These are phyloP conservation scores for Glebionis coronaria DNA, from an alignment of 129 eudicot genomes.

Conservation along the genomic window DNA sequence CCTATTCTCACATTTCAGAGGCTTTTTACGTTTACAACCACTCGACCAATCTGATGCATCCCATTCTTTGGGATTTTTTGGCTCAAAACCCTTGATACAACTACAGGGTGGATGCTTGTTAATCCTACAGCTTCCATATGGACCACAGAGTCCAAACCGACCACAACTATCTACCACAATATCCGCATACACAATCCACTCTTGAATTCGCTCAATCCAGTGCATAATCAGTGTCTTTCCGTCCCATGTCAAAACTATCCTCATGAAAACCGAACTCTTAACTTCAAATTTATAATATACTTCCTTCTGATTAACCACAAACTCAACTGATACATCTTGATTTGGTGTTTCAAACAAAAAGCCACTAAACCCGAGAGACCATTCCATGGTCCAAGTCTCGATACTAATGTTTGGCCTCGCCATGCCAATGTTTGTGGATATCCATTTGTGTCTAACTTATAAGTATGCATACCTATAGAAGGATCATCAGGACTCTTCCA, in stretches of 20 bases:
- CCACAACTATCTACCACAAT: neutral
- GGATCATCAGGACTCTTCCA: constrained; percentile 40
- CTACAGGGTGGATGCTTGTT: constrained; percentile 12
- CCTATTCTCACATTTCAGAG: constrained; percentile 29
- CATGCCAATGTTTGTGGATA: constrained; percentile 23
- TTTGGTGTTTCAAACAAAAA: neutral
- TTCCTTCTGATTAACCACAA: constrained; percentile 26
- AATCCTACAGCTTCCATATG: constrained; percentile 15
- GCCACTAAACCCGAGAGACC: constrained; percentile 36
- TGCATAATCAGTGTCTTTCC: neutral
- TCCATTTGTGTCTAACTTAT: constrained; percentile 24
- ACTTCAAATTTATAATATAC: constrained; percentile 21
- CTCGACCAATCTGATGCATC: constrained; percentile 42
- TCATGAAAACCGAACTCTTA: neutral
- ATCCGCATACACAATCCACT: constrained; percentile 9
- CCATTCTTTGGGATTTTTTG: constrained; percentile 30
- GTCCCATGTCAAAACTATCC: neutral
- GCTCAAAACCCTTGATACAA: constrained; percentile 26
- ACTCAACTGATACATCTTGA: neutral
- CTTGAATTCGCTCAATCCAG: constrained; percentile 11
- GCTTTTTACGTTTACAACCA: constrained; percentile 41
- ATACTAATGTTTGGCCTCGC: neutral
- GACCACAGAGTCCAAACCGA: constrained; percentile 13
- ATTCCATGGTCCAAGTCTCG: constrained; percentile 42
- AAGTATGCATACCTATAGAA: constrained; percentile 9